Conservation (phyloP, 805 yeast genomes). For the Wickerhamiella domercqiae region DNA sequence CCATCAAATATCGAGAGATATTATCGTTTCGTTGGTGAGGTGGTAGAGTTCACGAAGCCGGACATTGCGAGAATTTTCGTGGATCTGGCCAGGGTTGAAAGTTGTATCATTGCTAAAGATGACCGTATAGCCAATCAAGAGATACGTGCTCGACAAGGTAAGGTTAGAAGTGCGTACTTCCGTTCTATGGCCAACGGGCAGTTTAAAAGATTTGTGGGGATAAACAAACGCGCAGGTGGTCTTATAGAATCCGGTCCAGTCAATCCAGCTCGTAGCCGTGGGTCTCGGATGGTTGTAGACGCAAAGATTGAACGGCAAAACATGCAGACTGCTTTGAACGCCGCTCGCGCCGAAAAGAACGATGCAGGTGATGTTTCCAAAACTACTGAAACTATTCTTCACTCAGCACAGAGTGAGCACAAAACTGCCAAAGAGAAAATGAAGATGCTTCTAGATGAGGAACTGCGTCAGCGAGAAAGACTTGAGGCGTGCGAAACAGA, state of each 20-base stretch:
- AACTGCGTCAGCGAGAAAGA: too few species aligned
- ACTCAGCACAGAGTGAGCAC: too few species aligned
- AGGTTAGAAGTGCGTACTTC: background rate
- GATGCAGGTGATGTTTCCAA: too few species aligned
- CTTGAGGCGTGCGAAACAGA: too few species aligned
- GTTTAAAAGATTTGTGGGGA: background rate
- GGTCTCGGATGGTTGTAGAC: too few species aligned
- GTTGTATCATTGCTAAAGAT: background rate
- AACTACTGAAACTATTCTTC: too few species aligned
- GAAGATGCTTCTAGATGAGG: too few species aligned
- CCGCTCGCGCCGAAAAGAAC: too few species aligned
- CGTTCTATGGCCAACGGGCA: background rate
- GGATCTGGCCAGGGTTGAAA: conserved; percentile 19
- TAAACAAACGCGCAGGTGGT: background rate
- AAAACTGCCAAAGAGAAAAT: too few species aligned
- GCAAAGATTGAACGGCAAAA: too few species aligned
- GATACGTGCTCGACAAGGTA: background rate
- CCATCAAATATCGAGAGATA: conserved; percentile 19
- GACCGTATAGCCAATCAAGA: background rate
- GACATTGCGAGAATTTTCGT: conserved; percentile 14
- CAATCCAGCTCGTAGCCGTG: too few species aligned
- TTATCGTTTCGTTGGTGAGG: conserved; percentile 40
- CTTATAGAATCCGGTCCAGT: background rate
- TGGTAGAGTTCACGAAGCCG: conserved; percentile 33
- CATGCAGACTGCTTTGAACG: too few species aligned